These are phyloP conservation scores for Xylariales sp. DNA, from an alignment of 2,329 filamentous ascomycete species.

Conservation along the genomic window DNA sequence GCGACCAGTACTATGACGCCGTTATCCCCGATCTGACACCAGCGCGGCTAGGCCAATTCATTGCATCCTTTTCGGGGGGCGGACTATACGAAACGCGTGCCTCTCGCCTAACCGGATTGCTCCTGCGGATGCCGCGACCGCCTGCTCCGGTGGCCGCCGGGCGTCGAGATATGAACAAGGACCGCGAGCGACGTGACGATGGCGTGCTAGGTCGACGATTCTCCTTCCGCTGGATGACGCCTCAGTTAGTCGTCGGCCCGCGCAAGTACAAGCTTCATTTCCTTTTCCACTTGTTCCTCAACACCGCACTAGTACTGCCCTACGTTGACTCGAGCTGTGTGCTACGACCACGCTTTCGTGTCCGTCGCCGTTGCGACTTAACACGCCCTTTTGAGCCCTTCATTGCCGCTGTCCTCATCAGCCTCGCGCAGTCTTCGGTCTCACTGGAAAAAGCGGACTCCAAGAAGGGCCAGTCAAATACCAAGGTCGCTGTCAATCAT, in stretches of 20 bases:
- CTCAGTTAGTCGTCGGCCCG: slow-evolving; percentile 14
- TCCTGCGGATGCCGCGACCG: neutral
- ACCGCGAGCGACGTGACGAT: neutral
- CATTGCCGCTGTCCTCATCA: slow-evolving; percentile 15
- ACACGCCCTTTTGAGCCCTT: slow-evolving; percentile 18
- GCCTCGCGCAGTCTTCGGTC: neutral
- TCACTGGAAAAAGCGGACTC: neutral
- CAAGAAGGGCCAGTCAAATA: neutral
- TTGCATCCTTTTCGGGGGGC: neutral
- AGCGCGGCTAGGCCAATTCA: neutral
- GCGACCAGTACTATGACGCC: neutral
- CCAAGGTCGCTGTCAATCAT: neutral
- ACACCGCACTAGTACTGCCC: slow-evolving; percentile 5
- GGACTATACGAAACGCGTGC: slow-evolving; percentile 2
- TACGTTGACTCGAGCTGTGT: slow-evolving; percentile 13
- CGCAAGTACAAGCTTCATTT: slow-evolving; percentile 9
- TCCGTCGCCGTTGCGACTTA: slow-evolving; percentile 7
- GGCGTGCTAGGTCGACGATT: slow-evolving; percentile 4
- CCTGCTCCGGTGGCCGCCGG: too few species aligned
- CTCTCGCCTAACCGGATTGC: neutral
- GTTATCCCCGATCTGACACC: slow-evolving; percentile 16
- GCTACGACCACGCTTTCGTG: neutral
- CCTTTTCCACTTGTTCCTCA: slow-evolving; percentile 8
- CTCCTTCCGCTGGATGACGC: slow-evolving; percentile 8
- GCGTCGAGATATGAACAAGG: neutral